These are phyloP conservation scores for Aspergillus wentii DNA, from an alignment of 495 filamentous ascomycete species.

Conservation along the genomic window DNA sequence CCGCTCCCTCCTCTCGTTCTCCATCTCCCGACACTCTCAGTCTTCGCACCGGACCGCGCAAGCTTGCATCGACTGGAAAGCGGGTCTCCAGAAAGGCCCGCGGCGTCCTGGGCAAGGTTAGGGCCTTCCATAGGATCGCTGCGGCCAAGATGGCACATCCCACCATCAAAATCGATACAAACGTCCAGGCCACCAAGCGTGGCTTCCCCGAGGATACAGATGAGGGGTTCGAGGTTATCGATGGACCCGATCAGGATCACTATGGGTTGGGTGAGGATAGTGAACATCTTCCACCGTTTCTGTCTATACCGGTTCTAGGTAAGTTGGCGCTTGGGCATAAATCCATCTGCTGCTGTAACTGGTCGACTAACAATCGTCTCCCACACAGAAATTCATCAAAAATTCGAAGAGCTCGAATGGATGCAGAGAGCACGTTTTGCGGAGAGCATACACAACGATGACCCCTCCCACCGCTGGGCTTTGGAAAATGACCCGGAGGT, in stretches of 20 bases:
- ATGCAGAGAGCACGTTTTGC: constrained; percentile 34
- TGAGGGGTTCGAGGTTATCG: constrained; percentile 23
- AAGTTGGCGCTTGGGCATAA: too few relatives aligned
- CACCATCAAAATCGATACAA: constrained; percentile 44
- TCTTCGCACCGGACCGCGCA: constrained; percentile 28
- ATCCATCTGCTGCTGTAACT: background rate
- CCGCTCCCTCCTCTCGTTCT: constrained; percentile 27
- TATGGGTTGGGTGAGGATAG: constrained; percentile 28
- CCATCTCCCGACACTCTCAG: constrained; percentile 28
- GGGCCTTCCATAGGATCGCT: constrained; percentile 40
- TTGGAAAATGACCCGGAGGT: constrained; percentile 48
- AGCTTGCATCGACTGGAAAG: constrained; percentile 23
- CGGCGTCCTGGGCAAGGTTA: constrained; percentile 44
- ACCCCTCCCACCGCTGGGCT: constrained; percentile 41
- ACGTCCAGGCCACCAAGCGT: constrained; percentile 37
- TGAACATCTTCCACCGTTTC: constrained; percentile 37
- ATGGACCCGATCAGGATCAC: constrained; percentile 26
- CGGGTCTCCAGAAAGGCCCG: constrained; percentile 41
- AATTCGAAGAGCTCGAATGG: constrained; percentile 47
- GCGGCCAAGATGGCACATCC: constrained; percentile 44
- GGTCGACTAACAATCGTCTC: constrained; percentile 17
- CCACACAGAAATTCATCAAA: constrained; percentile 38
- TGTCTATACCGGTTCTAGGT: constrained; percentile 39
- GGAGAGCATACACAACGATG: constrained; percentile 31
- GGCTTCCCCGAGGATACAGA: constrained; percentile 32